A percentile compares a stretch with the other conserved stretches of the same genome.
These are phyloP conservation scores for Orbilia oligospora DNA, from an alignment of 2,329 filamentous ascomycete species.

Conservation along the genomic window DNA sequence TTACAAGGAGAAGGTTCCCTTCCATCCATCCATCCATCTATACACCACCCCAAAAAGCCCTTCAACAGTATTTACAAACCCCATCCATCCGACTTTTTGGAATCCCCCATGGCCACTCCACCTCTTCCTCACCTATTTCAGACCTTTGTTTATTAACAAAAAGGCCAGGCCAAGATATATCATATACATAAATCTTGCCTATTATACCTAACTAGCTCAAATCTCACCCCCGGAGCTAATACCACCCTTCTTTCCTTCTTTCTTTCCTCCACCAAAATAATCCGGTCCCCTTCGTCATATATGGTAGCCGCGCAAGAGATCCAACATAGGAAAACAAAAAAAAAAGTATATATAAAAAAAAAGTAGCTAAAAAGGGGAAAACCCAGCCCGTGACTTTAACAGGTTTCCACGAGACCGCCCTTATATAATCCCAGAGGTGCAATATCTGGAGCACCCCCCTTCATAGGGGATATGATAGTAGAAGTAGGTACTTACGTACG, in stretches of 20 bases:
- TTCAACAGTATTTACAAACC: slow-evolving; percentile 24
- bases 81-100: not conserved
- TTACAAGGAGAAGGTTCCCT: slow-evolving; percentile 48
- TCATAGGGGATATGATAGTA: not conserved
- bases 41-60: slow-evolving; percentile 6
- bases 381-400: not conserved
- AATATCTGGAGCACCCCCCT: not conserved
- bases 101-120: not conserved
- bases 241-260: no score
- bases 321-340: not conserved
- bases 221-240: not conserved
- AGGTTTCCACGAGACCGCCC: not conserved
- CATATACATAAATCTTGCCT: no score
- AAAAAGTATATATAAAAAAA: not conserved
- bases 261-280: slow-evolving; percentile 3
- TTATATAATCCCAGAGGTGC: not conserved
- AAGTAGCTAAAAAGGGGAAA: no score
- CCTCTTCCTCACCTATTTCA: no score
- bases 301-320: slow-evolving; percentile 9
- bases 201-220: no score
- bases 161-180: not conserved
- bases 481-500: not conserved
- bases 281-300: slow-evolving; percentile 28
- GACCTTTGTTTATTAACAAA: no score
- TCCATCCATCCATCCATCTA: not conserved